These are phyloP conservation scores for Purshia tridentata DNA, from an alignment of 306 rosid genomes.

Conservation along the genomic window DNA sequence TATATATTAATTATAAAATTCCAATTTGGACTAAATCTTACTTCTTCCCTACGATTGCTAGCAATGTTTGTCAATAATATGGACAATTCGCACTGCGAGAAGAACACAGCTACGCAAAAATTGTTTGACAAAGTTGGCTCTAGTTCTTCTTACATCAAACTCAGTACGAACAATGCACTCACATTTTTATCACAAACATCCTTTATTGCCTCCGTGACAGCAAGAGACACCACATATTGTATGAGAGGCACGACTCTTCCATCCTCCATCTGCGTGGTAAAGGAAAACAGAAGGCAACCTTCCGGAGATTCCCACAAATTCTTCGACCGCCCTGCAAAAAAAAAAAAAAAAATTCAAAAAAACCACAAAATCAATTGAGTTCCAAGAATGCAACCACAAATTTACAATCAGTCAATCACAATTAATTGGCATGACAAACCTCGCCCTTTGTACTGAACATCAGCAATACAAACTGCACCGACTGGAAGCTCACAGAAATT, in stretches of 20 bases:
- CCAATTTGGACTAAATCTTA: not conserved
- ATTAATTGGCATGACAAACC: constrained; percentile 45
- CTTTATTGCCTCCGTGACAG: constrained; percentile 77
- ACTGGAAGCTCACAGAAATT: constrained; percentile 78
- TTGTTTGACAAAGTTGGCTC: not conserved
- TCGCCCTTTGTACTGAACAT: constrained; percentile 84
- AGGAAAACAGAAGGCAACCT: constrained; percentile 89
- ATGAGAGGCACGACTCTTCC: constrained; percentile 76
- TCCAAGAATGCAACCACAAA: not conserved
- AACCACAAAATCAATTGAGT: not conserved
- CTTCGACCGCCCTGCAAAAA: constrained; percentile 75
- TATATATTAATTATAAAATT: not conserved
- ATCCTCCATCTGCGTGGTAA: constrained; percentile 80
- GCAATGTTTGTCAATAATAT: not conserved
- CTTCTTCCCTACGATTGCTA: not conserved
- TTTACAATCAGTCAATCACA: not conserved
- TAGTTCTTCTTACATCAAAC: not conserved
- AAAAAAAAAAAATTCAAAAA: not conserved
- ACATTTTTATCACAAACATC: constrained; percentile 76
- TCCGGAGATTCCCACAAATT: constrained; percentile 90
- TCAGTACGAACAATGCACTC: constrained; percentile 20
- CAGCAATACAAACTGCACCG: constrained; percentile 83
- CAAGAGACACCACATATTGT: constrained; percentile 87
- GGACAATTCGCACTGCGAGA: too few species aligned
- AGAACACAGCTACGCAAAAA: too few species aligned